Conservation (phyloP, 23 red algal genomes). For the Gracilaria domingensis region DNA sequence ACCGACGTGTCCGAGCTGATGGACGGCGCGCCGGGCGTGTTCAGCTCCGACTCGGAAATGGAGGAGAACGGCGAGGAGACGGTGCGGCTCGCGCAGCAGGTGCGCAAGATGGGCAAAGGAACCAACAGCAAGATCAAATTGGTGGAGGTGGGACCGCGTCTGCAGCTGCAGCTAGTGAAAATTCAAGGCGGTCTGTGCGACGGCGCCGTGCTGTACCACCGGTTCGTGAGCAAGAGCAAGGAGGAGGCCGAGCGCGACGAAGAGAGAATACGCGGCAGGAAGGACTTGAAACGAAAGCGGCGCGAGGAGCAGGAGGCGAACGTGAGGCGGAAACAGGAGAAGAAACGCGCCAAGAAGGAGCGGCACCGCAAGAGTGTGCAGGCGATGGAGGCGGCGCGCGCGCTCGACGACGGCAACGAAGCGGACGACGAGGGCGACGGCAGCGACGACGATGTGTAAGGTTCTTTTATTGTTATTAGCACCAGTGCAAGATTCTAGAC, state of each 20-base stretch:
- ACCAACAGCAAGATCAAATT: constrained; percentile 72
- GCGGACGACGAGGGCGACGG: constrained; percentile 16
- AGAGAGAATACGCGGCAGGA: constrained; percentile 25
- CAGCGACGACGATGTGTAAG: background rate
- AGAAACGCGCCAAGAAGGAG: constrained; percentile 64
- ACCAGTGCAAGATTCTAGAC: background rate
- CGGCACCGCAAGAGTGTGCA: constrained; percentile 33
- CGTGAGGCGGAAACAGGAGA: constrained; percentile 64
- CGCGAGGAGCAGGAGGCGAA: constrained; percentile 76
- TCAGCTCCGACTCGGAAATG: constrained; percentile 87
- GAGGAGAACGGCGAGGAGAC: constrained; percentile 61
- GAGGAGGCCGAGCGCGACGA: constrained; percentile 38
- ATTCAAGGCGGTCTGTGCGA: constrained; percentile 81
- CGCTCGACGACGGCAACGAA: constrained; percentile 4
- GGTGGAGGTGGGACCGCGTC: constrained; percentile 87
- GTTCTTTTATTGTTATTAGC: constrained; percentile 32
- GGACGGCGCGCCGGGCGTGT: constrained; percentile 68
- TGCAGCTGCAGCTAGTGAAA: constrained; percentile 84
- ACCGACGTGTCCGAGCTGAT: constrained; percentile 82
- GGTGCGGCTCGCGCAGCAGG: constrained; percentile 71
- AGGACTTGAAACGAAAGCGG: constrained; percentile 52
- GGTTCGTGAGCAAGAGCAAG: constrained; percentile 50
- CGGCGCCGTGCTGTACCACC: constrained; percentile 83
- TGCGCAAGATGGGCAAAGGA: constrained; percentile 38
- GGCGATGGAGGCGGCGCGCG: constrained; percentile 13